Base-by-base conservation (phyloP, 2,329 filamentous ascomycete genomes). In the Claviceps cyperi region DNA sequence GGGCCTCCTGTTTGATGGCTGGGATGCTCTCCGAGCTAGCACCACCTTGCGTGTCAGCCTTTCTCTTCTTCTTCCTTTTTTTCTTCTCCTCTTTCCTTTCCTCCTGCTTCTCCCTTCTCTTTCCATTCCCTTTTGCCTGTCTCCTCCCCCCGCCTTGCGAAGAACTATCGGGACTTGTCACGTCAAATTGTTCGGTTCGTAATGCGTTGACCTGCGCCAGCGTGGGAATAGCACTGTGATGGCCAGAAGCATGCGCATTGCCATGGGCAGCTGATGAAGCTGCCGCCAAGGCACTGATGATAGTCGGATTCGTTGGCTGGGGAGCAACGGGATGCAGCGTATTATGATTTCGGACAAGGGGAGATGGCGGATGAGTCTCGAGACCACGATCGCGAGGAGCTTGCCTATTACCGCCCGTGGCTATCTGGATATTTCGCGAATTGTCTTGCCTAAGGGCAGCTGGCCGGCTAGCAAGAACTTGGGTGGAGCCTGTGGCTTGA, bases 281-380 rank as follows among this genome's bases (percentile, higher is more conserved):
- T 35, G 38, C 39, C 17, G 51, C 43, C 5, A 53, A 36, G 4
- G 51, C 66, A 57, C 76, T 69, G 67, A 83, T 61, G 55, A 75
- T 70, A 63, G 84, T 74, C 55, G 79, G 80, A 60, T 86, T 83
- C 46, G 81, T 80, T 49, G 86, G 84, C 60, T 86, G 85, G 24
- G 86, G 85, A 48, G 86, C 86, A 60, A 83, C 69, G 41, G 83
- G 84, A 37, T 81, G 82, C 47, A 81, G 77, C 58, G 90, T 82
- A 62, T 89, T 82, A 62, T 89, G 83, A 57, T 81, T 82, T 60
- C 81, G 80, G 58, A 90, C 73, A 51, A 90, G 69, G 48, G 81
- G 80, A 54, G 83, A 75, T 48, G 77, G 67, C 56, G 64, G 70
- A 57, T 59, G 63, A 44, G 55, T 58, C 46, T 64, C 60, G 54